Evolutionary conservation across 129 eudicot genomes (phyloP), one percentile per base, ranked within the genome.

Genomic region (Escallonia rubra): DNA sequence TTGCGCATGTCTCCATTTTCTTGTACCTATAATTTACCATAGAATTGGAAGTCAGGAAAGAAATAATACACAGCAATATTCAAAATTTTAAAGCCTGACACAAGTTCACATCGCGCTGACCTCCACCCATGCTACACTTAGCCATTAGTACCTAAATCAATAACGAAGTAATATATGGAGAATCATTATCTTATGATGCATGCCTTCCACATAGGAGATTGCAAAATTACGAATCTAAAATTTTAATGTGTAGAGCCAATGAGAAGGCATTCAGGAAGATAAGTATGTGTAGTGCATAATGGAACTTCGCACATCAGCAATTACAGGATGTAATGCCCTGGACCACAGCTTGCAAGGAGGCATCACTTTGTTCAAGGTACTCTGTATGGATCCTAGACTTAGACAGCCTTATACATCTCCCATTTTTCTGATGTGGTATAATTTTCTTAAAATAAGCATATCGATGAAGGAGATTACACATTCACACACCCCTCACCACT

Each of bases 1-100:
- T 91, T 67, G 83, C 72, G 72, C 97, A 91, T 43, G 83, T 63
- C 50, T 88, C 90, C 90, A 91, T 87, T 68, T 91, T 75, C 90
- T 87, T 88, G 79, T 91, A 88, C 97, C 97, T 91, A 68, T 10
- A 81, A 70, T 10, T 8, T 15, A 51, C 57, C 51, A 57, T 11
- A 16, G 69, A 34, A 23, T 23, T 48, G 11, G 34, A 54, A 15
- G 14, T 4, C 9, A 40, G 8, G 34, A 12, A 67, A 12, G 14
- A 8, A 43, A 45, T 12, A 63, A 7, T 41, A 41, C 40, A 7
- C 54, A 52, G 7, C 44, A 41, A 14, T 16, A 41, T 45, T 53
- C 41, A 38, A 7, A 66, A 65, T 39, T 57, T 11, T 1, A 41
- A 50, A 52, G 57, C 2, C 57, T 70, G 15, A 45, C 38, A 23